A percentile compares a stretch with the other conserved stretches of the same genome.
These are phyloP conservation scores for Leccinum angustisporum DNA, from an alignment of 1,284 basidiomycete species.

Conservation along the genomic window DNA sequence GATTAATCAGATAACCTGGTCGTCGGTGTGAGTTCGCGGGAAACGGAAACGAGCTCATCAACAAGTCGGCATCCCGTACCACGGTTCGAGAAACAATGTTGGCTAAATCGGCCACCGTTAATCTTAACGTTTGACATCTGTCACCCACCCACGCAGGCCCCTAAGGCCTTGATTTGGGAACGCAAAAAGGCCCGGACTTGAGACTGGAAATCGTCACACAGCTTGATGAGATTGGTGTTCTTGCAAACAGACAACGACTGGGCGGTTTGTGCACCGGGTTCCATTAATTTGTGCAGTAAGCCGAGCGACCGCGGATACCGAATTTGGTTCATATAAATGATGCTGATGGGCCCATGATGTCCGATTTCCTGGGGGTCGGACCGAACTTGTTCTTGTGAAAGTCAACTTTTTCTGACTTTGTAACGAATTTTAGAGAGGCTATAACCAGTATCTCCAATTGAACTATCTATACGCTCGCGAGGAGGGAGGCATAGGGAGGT, in stretches of 20 bases:
- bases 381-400: too few species aligned
- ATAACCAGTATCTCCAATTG: not conserved
- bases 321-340: not conserved
- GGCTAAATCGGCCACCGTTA: conserved; percentile 1
- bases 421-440: too few species aligned
- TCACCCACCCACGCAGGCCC: conserved; percentile 4
- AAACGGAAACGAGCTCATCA: not conserved
- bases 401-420: not conserved
- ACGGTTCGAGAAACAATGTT: not conserved
- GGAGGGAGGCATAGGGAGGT: not conserved
- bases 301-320: conserved; percentile 4
- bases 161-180: not conserved
- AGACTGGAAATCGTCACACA: not conserved
- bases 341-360: not conserved
- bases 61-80: not conserved
- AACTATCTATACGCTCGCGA: not conserved
- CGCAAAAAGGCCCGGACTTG: not conserved
- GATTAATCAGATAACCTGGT: not conserved
- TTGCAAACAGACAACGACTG: not conserved
- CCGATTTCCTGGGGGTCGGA: not conserved
- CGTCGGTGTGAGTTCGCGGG: not conserved
- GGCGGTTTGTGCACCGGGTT: not conserved
- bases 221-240: not conserved
- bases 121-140: conserved; percentile 17
- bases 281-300: not conserved